A percentile compares a stretch with the other conserved stretches of the same genome.
Evolutionary conservation across 2,329 filamentous ascomycete genomes (phyloP).

Genomic region (Aspergillus sp.): DNA sequence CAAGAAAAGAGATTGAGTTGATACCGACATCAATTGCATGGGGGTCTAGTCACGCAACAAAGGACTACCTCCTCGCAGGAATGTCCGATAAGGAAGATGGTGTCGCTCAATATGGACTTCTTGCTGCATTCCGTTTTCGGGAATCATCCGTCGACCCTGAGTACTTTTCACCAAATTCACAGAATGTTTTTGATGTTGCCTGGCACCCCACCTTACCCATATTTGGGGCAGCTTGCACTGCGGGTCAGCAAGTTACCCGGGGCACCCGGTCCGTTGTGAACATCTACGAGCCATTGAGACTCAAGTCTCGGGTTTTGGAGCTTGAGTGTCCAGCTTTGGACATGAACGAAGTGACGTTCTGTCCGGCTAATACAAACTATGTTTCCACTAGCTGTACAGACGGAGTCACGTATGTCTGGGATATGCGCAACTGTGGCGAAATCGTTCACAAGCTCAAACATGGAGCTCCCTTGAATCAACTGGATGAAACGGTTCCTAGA

Average conservation of each 20-base stretch:
- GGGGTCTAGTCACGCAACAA: conserved; percentile 41
- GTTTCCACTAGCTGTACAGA: conserved; percentile 62
- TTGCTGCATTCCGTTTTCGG: conserved; percentile 54
- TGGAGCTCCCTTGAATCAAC: conserved; percentile 50
- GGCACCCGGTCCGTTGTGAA: conserved; percentile 51
- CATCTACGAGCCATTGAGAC: conserved; percentile 48
- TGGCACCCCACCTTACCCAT: conserved; percentile 53
- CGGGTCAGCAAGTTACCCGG: conserved; percentile 33
- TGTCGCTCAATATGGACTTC: conserved; percentile 48
- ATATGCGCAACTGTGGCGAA: conserved; percentile 48
- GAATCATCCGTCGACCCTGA: conserved; percentile 37
- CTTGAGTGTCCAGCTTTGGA: conserved; percentile 60
- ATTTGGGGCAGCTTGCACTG: conserved; percentile 56
- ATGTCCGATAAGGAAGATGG: conserved; percentile 46
- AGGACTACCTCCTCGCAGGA: conserved; percentile 53
- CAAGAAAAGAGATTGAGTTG: conserved; percentile 34
- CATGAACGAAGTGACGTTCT: conserved; percentile 61
- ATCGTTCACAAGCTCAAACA: conserved; percentile 54
- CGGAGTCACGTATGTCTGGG: conserved; percentile 62
- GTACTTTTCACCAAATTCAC: conserved; percentile 47
- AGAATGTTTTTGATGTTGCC: conserved; percentile 58
- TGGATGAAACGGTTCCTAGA: conserved; percentile 37
- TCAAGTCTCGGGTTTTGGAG: conserved; percentile 41
- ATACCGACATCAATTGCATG: conserved; percentile 50
- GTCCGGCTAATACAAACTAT: conserved; percentile 45